phyloP scores from a whole-genome alignment of 768 basidiomycete genomes.

The Imleria badia region DNA sequence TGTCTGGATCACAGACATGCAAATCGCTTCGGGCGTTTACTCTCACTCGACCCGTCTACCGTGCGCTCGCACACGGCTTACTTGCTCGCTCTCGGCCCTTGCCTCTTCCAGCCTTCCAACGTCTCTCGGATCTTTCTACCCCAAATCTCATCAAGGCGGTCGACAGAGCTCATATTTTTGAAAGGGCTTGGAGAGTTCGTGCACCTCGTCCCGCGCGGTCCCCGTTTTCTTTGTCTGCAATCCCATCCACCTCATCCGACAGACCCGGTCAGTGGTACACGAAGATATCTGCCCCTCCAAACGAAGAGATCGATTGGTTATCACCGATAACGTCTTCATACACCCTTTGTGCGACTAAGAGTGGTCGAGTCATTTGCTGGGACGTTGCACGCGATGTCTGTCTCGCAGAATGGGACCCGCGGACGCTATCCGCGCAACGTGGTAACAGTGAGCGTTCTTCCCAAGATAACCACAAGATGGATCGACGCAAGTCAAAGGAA shows the following conservation, averaged over 20 bases:
- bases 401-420: conserved; percentile 69
- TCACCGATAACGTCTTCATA: conserved; percentile 76
- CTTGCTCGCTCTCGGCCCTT: conserved; percentile 66
- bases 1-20: conserved; percentile 47
- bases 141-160: conserved; percentile 61
- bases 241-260: conserved; percentile 28
- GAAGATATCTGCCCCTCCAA: conserved; percentile 62
- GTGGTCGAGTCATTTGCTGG: conserved; percentile 76
- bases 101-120: conserved; percentile 68
- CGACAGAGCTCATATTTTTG: conserved; percentile 59
- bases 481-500: conserved; percentile 8
- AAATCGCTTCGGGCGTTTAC: conserved; percentile 60
- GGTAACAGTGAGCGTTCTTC: not conserved
- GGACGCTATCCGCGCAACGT: conserved; percentile 17
- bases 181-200: conserved; percentile 59
- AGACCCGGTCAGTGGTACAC: conserved; percentile 54
- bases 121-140: conserved; percentile 63
- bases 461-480: conserved; percentile 8
- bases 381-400: conserved; percentile 61
- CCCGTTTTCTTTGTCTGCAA: conserved; percentile 28
- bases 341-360: conserved; percentile 75
- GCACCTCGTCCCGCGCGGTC: conserved; percentile 50
- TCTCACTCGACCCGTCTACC: conserved; percentile 66
- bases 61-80: conserved; percentile 59
- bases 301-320: conserved; percentile 74